Evolutionary conservation across 2,329 filamentous ascomycete genomes (phyloP).

Genomic region (Lojkania enalia): DNA sequence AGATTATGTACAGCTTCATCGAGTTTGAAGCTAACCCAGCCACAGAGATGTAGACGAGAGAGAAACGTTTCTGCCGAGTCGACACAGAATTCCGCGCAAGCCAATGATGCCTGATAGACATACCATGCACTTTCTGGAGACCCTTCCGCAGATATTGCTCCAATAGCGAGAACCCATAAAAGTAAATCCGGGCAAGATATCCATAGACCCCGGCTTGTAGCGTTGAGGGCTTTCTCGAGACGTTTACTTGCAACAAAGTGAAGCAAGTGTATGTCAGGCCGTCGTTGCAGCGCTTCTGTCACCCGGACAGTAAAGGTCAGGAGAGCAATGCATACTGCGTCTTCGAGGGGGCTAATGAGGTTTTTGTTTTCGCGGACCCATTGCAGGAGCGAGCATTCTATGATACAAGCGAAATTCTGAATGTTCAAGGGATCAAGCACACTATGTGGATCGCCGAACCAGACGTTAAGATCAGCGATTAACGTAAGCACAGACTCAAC

Average conservation of each 20-base stretch:
- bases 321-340: constrained; percentile 41
- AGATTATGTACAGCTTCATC: constrained; percentile 34
- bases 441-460: constrained; percentile 35
- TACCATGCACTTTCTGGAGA: constrained; percentile 38
- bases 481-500: constrained; percentile 35
- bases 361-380: constrained; percentile 36
- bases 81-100: constrained; percentile 38
- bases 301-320: constrained; percentile 42
- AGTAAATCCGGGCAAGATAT: constrained; percentile 38
- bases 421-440: constrained; percentile 41
- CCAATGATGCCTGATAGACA: constrained; percentile 36
- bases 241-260: constrained; percentile 38
- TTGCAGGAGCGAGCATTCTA: constrained; percentile 38
- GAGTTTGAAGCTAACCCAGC: constrained; percentile 45
- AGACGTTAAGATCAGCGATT: constrained; percentile 42
- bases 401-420: constrained; percentile 41
- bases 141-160: constrained; percentile 40
- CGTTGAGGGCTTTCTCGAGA: constrained; percentile 40
- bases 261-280: constrained; percentile 29
- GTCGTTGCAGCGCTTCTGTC: constrained; percentile 36
- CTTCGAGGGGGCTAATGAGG: constrained; percentile 34
- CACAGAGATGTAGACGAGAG: constrained; percentile 36
- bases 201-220: constrained; percentile 38
- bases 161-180: constrained; percentile 43
- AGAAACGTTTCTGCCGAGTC: constrained; percentile 29